Evolutionary conservation across 306 rosid species (phyloP), one percentile per base, ranked within the genome.

Genomic region (Betula pendula): DNA sequence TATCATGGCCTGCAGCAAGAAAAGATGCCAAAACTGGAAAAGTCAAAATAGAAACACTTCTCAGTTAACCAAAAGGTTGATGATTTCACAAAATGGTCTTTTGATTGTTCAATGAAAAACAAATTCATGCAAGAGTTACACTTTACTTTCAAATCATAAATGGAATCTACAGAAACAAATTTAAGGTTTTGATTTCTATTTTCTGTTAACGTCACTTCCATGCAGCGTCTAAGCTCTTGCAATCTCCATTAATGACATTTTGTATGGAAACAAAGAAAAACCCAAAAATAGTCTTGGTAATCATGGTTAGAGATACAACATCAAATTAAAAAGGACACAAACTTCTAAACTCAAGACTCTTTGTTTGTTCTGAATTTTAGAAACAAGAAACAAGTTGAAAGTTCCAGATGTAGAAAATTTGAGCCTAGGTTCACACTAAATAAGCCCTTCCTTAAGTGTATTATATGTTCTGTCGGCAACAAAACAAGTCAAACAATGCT

Each of bases 1-100:
- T 27, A 94, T 76, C 95, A 92, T 90, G 52, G 70, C 85, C 98
- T 92, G 87, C 85, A 80, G 6, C 74, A 75, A 56, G 47, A 79
- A 43, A 25, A 70, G 63, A 81, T 75, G 25, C n/a, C 47, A 52
- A 29, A 70, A 52, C 40, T 68, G 44, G 49, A 59, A 14, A 29
- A 59, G 24, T 20, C n/a, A 58, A 72, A 77, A 33, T 43, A 7
- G 3, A 60, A 25, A 53, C 44, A 79, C 45, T 68, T 65, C 49
- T 29, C 27, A 48, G 65, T 27, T 12, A 55, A 42, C 47, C 40
- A 72, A 51, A 62, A 47, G 73, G 4, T 56, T 24, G 3, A 24
- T 59, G 51, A 15, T 68, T 49, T 29, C 22, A 59, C 29, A 45
- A 71, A 40, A 35, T 75, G 27, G 12, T 49, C 15, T 14, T 11